Conservation (phyloP, 202 grass and related monocot species). For the Eragrostis tef region DNA sequence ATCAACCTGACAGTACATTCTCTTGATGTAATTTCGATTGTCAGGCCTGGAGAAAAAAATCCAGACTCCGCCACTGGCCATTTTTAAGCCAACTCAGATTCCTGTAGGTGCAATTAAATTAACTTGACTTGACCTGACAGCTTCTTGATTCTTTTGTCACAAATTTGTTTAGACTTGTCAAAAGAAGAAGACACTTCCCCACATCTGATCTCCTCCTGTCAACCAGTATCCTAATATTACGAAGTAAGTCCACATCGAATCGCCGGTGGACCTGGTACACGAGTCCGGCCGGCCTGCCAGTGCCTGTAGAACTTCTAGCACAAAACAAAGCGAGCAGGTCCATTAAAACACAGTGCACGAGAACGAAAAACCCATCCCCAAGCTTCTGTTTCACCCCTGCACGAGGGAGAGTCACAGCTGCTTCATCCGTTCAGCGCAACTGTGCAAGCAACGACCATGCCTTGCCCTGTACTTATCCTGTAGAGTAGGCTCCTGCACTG, state of each 20-base stretch:
- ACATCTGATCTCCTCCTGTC: background rate
- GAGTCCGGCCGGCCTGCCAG: background rate
- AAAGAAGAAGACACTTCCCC: background rate
- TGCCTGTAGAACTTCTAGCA: background rate
- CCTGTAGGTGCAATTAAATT: background rate
- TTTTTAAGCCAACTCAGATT: background rate
- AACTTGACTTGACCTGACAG: background rate
- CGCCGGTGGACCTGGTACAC: background rate
- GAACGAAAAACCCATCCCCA: background rate
- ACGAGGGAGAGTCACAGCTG: background rate
- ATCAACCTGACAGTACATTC: too few relatives aligned
- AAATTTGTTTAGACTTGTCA: background rate
- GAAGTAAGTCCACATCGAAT: background rate
- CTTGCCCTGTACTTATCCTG: background rate
- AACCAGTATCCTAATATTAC: too few relatives aligned
- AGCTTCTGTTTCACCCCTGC: background rate
- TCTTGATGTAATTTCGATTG: background rate
- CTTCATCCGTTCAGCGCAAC: background rate
- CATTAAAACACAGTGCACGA: conserved; percentile 3
- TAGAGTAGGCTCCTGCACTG: background rate
- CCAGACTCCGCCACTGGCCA: background rate
- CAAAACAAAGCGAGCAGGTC: background rate
- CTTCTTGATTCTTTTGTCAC: background rate
- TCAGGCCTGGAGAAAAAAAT: background rate
- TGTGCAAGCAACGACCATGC: background rate